Percentiles rank a stretch among this genome's conserved stretches.
Conservation (phyloP, 805 yeast genomes). For the Suhomyces emberorum region DNA sequence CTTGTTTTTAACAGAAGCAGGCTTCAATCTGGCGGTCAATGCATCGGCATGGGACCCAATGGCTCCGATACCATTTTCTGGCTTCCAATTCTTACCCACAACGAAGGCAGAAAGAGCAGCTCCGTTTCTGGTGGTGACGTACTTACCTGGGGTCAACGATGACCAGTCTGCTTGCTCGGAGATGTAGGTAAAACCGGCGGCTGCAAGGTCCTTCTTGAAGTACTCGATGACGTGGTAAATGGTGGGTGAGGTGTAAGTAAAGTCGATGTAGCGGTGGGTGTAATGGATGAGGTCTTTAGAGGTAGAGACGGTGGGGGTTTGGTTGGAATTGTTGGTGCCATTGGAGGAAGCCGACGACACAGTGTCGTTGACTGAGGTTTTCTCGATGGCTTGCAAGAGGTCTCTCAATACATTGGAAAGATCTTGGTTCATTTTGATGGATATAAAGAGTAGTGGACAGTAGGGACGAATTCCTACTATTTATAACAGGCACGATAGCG, state of each 20-base stretch:
- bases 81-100: conserved; percentile 63
- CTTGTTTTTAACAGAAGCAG: conserved; percentile 55
- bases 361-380: background rate
- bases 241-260: conserved; percentile 72
- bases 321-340: background rate
- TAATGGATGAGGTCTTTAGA: conserved; percentile 6
- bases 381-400: conserved; percentile 3
- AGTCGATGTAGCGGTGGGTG: conserved; percentile 58
- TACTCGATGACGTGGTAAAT: conserved; percentile 65
- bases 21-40: conserved; percentile 66
- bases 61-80: conserved; percentile 63
- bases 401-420: conserved; percentile 1
- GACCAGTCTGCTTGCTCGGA: conserved; percentile 62
- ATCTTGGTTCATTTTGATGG: conserved; percentile 2
- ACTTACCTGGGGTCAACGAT: conserved; percentile 48
- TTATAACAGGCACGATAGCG: too few relatives aligned
- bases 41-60: conserved; percentile 79
- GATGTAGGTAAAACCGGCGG: conserved; percentile 61
- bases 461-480: too few relatives aligned
- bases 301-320: conserved; percentile 1
- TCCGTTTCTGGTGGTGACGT: conserved; percentile 67
- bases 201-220: conserved; percentile 46
- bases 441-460: background rate
- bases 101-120: conserved; percentile 66
- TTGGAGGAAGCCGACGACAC: background rate